A percentile compares a stretch with the other conserved stretches of the same genome.
These are phyloP conservation scores for Schoenoplectus triqueter DNA, from an alignment of 202 grass and related monocot species.

Conservation along the genomic window DNA sequence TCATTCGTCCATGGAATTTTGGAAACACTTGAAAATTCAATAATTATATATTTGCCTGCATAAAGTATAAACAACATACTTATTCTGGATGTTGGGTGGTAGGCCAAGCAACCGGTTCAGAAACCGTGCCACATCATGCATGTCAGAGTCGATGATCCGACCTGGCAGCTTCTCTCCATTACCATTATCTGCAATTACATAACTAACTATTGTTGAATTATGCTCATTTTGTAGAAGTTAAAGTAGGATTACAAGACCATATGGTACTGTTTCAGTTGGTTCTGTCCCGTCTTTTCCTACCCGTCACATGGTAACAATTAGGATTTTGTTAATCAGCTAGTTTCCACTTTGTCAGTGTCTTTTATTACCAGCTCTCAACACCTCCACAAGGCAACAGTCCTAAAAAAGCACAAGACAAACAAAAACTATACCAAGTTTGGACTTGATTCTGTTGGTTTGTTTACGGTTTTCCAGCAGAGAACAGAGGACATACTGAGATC, in stretches of 20 bases:
- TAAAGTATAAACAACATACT: slow-evolving; percentile 39
- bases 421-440: neutral
- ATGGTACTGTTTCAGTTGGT: neutral
- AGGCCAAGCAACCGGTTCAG: slow-evolving; percentile 95
- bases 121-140: slow-evolving; percentile 98
- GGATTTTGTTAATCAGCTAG: neutral
- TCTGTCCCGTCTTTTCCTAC: neutral
- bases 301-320: neutral
- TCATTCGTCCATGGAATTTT: slow-evolving; percentile 6
- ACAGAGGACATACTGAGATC: neutral
- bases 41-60: slow-evolving; percentile 24
- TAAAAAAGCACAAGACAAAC: neutral
- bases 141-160: slow-evolving; percentile 92
- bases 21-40: slow-evolving; percentile 25
- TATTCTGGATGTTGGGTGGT: slow-evolving; percentile 88
- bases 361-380: neutral
- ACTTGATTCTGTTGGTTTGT: neutral
- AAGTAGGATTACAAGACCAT: slow-evolving; percentile 22
- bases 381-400: neutral
- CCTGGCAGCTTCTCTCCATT: slow-evolving; percentile 83
- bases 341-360: neutral
- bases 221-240: slow-evolving; percentile 5
- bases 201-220: slow-evolving; percentile 33
- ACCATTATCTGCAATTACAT: slow-evolving; percentile 54
- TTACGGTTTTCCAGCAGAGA: slow-evolving; percentile 1